Evolutionary conservation across 2,329 filamentous ascomycete species (phyloP).

Genomic region (Neocatenulostroma microsporum): DNA sequence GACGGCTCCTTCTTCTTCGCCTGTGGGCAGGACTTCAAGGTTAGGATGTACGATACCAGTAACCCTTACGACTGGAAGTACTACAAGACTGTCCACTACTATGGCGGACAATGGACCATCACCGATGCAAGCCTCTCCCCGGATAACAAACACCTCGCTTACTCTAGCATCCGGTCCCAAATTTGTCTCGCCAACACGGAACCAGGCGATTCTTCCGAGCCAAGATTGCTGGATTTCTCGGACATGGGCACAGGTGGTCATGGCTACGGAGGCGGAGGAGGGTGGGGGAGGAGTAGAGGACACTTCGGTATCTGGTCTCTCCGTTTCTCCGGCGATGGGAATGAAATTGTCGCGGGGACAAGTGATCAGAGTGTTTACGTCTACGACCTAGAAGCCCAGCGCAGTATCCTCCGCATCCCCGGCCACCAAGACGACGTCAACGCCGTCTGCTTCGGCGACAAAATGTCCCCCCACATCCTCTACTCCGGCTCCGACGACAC

Average conservation of each 20-base stretch:
- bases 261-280: slow-evolving; percentile 20
- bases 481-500: slow-evolving; percentile 95
- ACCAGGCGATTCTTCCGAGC: slow-evolving; percentile 70
- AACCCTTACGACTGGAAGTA: slow-evolving; percentile 94
- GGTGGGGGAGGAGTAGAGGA: slow-evolving; percentile 22
- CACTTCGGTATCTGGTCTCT: slow-evolving; percentile 64
- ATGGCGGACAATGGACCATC: slow-evolving; percentile 87
- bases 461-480: slow-evolving; percentile 79
- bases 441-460: slow-evolving; percentile 91
- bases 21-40: slow-evolving; percentile 84
- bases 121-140: slow-evolving; percentile 88
- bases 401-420: slow-evolving; percentile 63
- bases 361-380: slow-evolving; percentile 72
- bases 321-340: slow-evolving; percentile 83
- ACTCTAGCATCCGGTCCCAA: slow-evolving; percentile 75
- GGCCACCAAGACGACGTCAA: slow-evolving; percentile 89
- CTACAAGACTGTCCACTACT: slow-evolving; percentile 91
- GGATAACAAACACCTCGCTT: slow-evolving; percentile 86
- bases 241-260: slow-evolving; percentile 38
- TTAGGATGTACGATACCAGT: slow-evolving; percentile 95
- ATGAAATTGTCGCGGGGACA: slow-evolving; percentile 84
- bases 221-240: slow-evolving; percentile 68
- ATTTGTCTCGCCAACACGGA: slow-evolving; percentile 86
- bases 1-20: slow-evolving; percentile 97
- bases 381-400: slow-evolving; percentile 80